Conservation (phyloP, 1,139 yeast species). For the Pneumocystis murina region DNA sequence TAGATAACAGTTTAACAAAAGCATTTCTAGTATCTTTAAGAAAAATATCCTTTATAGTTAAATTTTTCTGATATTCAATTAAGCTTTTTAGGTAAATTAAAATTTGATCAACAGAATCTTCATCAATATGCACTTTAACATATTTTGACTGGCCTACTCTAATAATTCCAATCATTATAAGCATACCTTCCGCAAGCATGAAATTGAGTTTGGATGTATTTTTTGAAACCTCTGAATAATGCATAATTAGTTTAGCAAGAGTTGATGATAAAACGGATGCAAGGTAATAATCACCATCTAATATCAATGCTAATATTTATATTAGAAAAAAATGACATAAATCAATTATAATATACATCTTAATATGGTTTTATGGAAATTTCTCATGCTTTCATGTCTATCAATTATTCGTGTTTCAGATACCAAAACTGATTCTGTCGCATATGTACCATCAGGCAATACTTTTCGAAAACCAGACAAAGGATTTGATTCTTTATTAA, state of each 20-base stretch:
- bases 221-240: constrained; percentile 48
- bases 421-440: constrained; percentile 80
- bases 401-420: constrained; percentile 25
- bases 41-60: constrained; percentile 51
- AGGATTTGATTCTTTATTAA: constrained; percentile 15
- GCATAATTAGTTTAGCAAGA: constrained; percentile 70
- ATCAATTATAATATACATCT: constrained; percentile 31
- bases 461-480: constrained; percentile 44
- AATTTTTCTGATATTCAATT: constrained; percentile 43
- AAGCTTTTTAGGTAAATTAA: constrained; percentile 66
- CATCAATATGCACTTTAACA: constrained; percentile 70
- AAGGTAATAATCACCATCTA: constrained; percentile 81
- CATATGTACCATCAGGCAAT: constrained; percentile 96
- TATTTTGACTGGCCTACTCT: constrained; percentile 78
- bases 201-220: constrained; percentile 51
- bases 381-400: constrained; percentile 18
- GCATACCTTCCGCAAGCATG: constrained; percentile 84
- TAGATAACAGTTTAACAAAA: constrained; percentile 46
- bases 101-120: constrained; percentile 87
- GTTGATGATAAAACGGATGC: constrained; percentile 82
- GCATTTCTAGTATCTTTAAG: constrained; percentile 81
- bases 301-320: constrained; percentile 31
- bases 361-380: constrained; percentile 45
- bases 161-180: constrained; percentile 79
- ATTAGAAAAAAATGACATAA: background rate